Percentiles rank a stretch among this genome's conserved stretches.
Conservation (phyloP, 225 moss, liverwort and hornwort species). For the Anthoceros angustus region DNA sequence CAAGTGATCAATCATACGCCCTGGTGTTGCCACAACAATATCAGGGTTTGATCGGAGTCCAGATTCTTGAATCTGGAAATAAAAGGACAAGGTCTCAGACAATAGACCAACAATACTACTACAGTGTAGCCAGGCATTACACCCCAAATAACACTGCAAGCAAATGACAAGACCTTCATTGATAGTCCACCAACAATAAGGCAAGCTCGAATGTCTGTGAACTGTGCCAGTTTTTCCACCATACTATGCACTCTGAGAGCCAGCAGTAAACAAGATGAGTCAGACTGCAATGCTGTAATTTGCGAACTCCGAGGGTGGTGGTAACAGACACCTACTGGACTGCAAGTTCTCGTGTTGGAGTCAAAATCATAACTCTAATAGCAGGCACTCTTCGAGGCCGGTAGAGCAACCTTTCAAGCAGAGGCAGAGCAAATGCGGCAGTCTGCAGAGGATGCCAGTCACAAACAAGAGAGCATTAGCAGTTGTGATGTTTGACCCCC, state of each 20-base stretch:
- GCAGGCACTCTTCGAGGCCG: constrained; percentile 87
- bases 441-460: constrained; percentile 32
- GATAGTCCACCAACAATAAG: constrained; percentile 94
- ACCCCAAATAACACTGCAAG: neutral
- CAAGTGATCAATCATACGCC: constrained; percentile 94
- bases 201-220: constrained; percentile 71
- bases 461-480: neutral
- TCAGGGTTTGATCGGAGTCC: constrained; percentile 77
- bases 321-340: constrained; percentile 45
- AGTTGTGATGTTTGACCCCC: neutral
- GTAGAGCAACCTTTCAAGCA: constrained; percentile 77
- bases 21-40: constrained; percentile 93
- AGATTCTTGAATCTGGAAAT: constrained; percentile 73
- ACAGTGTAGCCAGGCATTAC: neutral
- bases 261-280: neutral
- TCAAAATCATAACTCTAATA: constrained; percentile 85
- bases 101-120: neutral
- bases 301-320: constrained; percentile 8
- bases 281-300: neutral
- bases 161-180: constrained; percentile 37
- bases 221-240: constrained; percentile 87
- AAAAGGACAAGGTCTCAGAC: neutral
- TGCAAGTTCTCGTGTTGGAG: constrained; percentile 95
- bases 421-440: constrained; percentile 85
- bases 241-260: constrained; percentile 64